Conservation (phyloP, 2,329 filamentous ascomycete genomes). For the Phyllosticta citriasiana region DNA sequence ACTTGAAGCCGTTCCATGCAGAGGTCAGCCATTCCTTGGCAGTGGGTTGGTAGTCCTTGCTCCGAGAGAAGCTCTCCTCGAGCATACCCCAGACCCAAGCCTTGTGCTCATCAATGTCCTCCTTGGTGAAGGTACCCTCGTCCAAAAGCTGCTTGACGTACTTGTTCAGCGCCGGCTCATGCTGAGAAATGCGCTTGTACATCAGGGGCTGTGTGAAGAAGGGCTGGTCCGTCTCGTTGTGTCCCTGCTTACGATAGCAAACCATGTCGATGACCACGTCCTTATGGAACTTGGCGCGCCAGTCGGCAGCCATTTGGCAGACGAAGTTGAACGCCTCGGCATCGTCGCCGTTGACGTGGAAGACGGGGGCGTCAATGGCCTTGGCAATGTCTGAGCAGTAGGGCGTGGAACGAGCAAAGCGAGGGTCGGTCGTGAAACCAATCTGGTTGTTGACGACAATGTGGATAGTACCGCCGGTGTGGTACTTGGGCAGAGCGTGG, state of each 20-base stretch:
- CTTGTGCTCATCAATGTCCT: conserved; percentile 97
- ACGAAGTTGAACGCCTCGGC: conserved; percentile 98
- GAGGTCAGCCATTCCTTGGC: conserved; percentile 98
- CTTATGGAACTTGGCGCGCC: conserved; percentile 97
- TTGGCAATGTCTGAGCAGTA: conserved; percentile 99
- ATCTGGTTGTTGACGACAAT: conserved; percentile 99
- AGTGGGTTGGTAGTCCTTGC: conserved; percentile 93
- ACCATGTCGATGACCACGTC: conserved; percentile 97
- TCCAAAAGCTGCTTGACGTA: conserved; percentile 86
- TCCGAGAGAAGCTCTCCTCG: conserved; percentile 92
- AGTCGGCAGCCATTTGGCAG: conserved; percentile 92
- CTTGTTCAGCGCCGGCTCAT: conserved; percentile 76
- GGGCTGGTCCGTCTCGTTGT: conserved; percentile 99
- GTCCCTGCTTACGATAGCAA: conserved; percentile 97
- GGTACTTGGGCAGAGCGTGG: conserved; percentile 90
- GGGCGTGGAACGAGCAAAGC: conserved; percentile 91
- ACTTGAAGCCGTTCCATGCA: conserved; percentile 99
- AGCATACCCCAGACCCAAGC: conserved; percentile 99
- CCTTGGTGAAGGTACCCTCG: conserved; percentile 92
- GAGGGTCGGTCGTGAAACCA: conserved; percentile 96
- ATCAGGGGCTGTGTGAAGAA: conserved; percentile 99
- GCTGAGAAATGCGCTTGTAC: conserved; percentile 93
- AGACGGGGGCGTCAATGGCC: conserved; percentile 94
- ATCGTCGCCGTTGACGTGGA: conserved; percentile 98
- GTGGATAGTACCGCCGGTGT: conserved; percentile 94